These are phyloP conservation scores for Vitis hybrid DNA, from an alignment of 177 flowering plant genomes.

Conservation along the genomic window DNA sequence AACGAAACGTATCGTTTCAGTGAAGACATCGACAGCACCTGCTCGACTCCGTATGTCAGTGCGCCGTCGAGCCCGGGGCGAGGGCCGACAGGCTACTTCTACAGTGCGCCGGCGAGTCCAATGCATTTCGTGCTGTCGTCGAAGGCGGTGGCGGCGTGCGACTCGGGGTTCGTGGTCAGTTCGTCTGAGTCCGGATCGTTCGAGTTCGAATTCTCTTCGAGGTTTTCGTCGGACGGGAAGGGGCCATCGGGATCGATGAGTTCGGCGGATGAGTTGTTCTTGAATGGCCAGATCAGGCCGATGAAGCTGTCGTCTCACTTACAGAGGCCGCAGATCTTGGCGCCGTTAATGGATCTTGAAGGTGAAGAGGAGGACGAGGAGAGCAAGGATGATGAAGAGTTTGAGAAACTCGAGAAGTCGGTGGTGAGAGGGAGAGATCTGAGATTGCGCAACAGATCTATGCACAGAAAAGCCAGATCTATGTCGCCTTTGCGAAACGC, in stretches of 20 bases:
- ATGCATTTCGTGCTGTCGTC: constrained; percentile 42
- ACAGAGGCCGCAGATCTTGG: constrained; percentile 49
- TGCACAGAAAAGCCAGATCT: constrained; percentile 63
- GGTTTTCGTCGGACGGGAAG: constrained; percentile 25
- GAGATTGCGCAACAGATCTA: constrained; percentile 38
- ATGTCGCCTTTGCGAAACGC: constrained; percentile 47
- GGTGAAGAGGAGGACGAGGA: constrained; percentile 30
- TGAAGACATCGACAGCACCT: constrained; percentile 37
- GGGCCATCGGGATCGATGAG: constrained; percentile 45
- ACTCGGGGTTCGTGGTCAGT: constrained; percentile 5
- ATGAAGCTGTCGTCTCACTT: constrained; percentile 63
- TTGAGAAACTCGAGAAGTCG: constrained; percentile 11
- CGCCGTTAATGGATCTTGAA: constrained; percentile 53
- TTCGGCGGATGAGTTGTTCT: constrained; percentile 77
- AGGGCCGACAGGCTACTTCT: constrained; percentile 36
- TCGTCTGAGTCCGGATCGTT: constrained; percentile 20
- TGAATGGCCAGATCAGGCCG: constrained; percentile 79
- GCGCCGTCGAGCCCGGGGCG: constrained; percentile 65
- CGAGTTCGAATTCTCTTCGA: constrained; percentile 65
- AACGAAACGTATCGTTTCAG: constrained; percentile 17
- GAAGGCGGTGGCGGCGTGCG: constrained; percentile 8
- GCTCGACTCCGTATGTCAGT: constrained; percentile 62
- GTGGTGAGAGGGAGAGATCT: constrained; percentile 48
- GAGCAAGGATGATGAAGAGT: constrained; percentile 16
- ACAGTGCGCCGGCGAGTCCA: constrained; percentile 70